Evolutionary conservation across 257 asterid genomes (phyloP).

Genomic region (Prunella vulgaris): DNA sequence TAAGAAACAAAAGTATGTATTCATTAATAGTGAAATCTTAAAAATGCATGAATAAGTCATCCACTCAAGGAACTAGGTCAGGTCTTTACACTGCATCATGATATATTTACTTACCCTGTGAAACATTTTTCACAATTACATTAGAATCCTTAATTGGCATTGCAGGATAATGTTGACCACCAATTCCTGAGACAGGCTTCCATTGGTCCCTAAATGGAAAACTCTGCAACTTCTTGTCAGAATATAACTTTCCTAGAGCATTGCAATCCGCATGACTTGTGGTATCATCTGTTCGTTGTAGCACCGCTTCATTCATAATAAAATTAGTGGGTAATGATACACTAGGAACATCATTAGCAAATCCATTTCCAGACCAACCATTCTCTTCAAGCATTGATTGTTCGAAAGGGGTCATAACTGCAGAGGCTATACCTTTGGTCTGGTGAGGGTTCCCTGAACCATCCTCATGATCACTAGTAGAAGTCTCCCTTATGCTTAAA

Average conservation of each 20-base stretch:
- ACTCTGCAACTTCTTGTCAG: conserved; percentile 45
- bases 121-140: conserved; percentile 32
- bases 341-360: conserved; percentile 36
- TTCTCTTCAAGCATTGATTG: conserved; percentile 46
- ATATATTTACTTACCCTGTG: conserved; percentile 34
- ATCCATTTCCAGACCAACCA: conserved; percentile 48
- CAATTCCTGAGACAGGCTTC: conserved; percentile 64
- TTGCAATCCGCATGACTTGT: conserved; percentile 33
- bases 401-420: conserved; percentile 38
- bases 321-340: conserved; percentile 36
- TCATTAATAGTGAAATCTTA: neutral
- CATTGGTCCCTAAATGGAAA: conserved; percentile 62
- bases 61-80: neutral
- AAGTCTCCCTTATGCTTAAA: conserved; percentile 36
- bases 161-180: conserved; percentile 42
- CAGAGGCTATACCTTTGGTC: conserved; percentile 39
- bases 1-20: neutral
- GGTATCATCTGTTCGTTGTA: conserved; percentile 45
- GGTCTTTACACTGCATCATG: neutral
- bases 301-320: conserved; percentile 39
- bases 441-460: conserved; percentile 43
- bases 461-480: conserved; percentile 40
- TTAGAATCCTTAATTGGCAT: conserved; percentile 47
- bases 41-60: neutral
- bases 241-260: conserved; percentile 40